Percentiles rank a stretch among this genome's conserved stretches.
These are phyloP conservation scores for Intubia oerlemansii DNA, from an alignment of 2,329 filamentous ascomycete genomes.

Conservation along the genomic window DNA sequence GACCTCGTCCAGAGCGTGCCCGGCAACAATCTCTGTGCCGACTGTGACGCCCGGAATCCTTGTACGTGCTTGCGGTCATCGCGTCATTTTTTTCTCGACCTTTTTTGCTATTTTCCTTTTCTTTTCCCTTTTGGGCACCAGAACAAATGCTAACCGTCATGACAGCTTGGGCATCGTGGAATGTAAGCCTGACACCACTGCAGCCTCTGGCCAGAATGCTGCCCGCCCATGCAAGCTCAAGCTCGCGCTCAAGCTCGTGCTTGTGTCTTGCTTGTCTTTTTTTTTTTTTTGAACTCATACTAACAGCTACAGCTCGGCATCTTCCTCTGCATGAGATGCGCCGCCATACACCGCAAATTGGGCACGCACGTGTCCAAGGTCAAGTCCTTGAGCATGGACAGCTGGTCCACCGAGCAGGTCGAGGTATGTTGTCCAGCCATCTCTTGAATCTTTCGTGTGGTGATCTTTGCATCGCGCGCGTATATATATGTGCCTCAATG, in stretches of 20 bases:
- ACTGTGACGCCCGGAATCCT: constrained; percentile 82
- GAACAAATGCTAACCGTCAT: constrained; percentile 4
- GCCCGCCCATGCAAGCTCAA: too few species aligned
- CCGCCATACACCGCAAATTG: constrained; percentile 82
- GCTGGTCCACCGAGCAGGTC: constrained; percentile 87
- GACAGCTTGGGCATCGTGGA: constrained; percentile 96
- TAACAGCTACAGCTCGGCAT: constrained; percentile 62
- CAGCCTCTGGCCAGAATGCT: background rate
- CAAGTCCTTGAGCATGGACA: constrained; percentile 97
- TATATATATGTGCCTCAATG: too few species aligned
- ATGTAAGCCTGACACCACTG: constrained; percentile 29
- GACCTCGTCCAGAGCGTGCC: constrained; percentile 66
- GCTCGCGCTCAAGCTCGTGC: too few species aligned
- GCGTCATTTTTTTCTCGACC: too few species aligned
- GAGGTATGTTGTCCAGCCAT: constrained; percentile 58
- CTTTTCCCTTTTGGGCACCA: background rate
- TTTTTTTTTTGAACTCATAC: too few species aligned
- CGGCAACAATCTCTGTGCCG: constrained; percentile 85
- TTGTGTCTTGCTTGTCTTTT: too few species aligned
- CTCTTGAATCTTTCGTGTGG: too few species aligned
- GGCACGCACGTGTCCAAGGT: constrained; percentile 97
- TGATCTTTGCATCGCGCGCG: too few species aligned
- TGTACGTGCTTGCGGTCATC: too few species aligned
- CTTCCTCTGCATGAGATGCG: constrained; percentile 96
- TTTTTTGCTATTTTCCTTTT: too few species aligned